Evolutionary conservation across 2,329 filamentous ascomycete species (phyloP).

Genomic region (Penicillium sp.): DNA sequence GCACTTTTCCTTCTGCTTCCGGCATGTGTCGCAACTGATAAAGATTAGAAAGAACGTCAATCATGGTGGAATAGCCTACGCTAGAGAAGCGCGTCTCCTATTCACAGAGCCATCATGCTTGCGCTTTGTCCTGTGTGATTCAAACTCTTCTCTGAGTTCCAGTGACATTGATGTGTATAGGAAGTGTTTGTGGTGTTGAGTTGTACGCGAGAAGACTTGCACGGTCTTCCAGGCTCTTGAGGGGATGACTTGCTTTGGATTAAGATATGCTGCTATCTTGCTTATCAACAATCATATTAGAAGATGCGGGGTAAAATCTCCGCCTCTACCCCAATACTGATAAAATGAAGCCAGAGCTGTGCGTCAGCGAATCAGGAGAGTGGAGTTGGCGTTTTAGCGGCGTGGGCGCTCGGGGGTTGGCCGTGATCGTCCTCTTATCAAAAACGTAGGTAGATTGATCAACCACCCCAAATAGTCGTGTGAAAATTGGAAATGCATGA

Average conservation of each 20-base stretch:
- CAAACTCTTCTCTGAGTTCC: constrained; percentile 5
- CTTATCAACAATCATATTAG: constrained; percentile 10
- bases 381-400: neutral
- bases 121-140: constrained; percentile 16
- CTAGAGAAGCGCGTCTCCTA: constrained; percentile 22
- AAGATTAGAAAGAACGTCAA: neutral
- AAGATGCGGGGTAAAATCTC: constrained; percentile 20
- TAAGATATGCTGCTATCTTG: constrained; percentile 8
- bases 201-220: neutral
- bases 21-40: constrained; percentile 59
- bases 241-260: neutral
- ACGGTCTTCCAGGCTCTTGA: neutral
- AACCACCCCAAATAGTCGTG: too few relatives aligned
- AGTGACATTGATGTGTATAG: constrained; percentile 12
- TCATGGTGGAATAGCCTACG: constrained; percentile 16
- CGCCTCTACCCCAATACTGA: neutral
- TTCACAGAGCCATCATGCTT: constrained; percentile 18
- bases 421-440: constrained; percentile 10
- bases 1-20: constrained; percentile 62
- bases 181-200: neutral
- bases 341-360: neutral
- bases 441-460: too few relatives aligned
- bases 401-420: neutral
- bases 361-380: neutral
- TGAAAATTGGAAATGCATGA: neutral